A percentile compares a stretch with the other conserved stretches of the same genome.
Conservation (phyloP, 1,284 basidiomycete genomes). For the Filobasidium uniguttulatum region DNA sequence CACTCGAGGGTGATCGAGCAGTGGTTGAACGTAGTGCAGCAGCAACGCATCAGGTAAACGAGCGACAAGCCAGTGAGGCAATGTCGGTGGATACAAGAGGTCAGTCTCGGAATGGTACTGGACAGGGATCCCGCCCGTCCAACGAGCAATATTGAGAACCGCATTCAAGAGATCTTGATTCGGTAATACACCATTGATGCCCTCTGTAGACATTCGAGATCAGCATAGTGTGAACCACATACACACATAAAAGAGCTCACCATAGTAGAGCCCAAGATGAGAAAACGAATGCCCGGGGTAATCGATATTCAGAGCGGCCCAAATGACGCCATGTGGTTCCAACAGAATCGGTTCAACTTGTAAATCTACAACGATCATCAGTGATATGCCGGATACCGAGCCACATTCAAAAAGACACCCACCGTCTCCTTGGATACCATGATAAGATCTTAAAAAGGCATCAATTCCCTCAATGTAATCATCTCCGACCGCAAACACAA, state of each 20-base stretch:
- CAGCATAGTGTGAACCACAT: not conserved
- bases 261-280: slow-evolving; percentile 79
- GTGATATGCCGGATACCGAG: not conserved
- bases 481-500: slow-evolving; percentile 72
- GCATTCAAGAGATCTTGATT: slow-evolving; percentile 93
- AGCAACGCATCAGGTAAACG: no score
- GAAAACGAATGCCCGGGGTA: slow-evolving; percentile 95
- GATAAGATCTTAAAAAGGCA: slow-evolving; percentile 76
- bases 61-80: slow-evolving; percentile 8
- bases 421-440: slow-evolving; percentile 57
- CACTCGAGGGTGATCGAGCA: not conserved
- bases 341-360: slow-evolving; percentile 49
- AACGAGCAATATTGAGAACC: slow-evolving; percentile 55
- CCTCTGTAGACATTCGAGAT: slow-evolving; percentile 47
- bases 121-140: slow-evolving; percentile 57
- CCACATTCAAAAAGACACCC: slow-evolving; percentile 21
- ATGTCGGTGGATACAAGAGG: slow-evolving; percentile 16
- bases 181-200: slow-evolving; percentile 81
- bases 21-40: not conserved
- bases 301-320: slow-evolving; percentile 89
- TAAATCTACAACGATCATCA: slow-evolving; percentile 43
- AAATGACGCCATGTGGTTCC: slow-evolving; percentile 64
- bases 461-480: slow-evolving; percentile 82
- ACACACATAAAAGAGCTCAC: slow-evolving; percentile 39
- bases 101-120: slow-evolving; percentile 63